phyloP scores from a whole-genome alignment of 1,284 basidiomycete genomes.

The Ustilago curta region DNA sequence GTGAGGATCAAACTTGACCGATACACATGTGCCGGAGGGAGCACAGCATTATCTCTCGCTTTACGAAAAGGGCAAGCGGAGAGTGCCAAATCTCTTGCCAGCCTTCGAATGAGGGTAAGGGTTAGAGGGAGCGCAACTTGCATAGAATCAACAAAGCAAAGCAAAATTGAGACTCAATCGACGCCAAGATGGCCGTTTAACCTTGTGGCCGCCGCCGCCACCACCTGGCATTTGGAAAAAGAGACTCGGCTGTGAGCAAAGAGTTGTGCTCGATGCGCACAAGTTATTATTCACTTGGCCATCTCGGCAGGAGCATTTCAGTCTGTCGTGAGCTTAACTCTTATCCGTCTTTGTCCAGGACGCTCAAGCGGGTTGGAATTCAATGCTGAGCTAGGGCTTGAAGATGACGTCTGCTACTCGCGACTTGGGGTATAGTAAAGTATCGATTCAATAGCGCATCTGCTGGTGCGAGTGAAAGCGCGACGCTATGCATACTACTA shows the following conservation, averaged over 20 bases:
- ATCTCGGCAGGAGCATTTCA: constrained; percentile 18
- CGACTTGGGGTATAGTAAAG: too few species aligned
- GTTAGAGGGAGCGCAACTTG: not conserved
- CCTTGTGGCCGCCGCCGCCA: not conserved
- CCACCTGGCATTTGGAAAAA: not conserved
- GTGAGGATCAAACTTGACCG: constrained; percentile 7
- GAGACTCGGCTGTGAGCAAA: constrained; percentile 6
- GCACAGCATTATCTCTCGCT: constrained; percentile 7
- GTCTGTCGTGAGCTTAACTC: too few species aligned
- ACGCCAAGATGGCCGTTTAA: constrained; percentile 9
- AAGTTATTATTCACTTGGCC: not conserved
- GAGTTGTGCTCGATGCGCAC: too few species aligned
- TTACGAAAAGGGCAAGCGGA: not conserved
- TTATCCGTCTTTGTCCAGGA: too few species aligned
- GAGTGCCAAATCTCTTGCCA: too few species aligned
- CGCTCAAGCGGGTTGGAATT: too few species aligned
- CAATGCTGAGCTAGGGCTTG: too few species aligned
- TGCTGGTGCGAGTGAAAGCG: not conserved
- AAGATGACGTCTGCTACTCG: too few species aligned
- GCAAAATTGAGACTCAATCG: constrained; percentile 2
- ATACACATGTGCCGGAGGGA: not conserved
- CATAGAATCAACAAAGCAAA: constrained; percentile 1
- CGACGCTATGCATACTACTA: not conserved
- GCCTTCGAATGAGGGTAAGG: not conserved
- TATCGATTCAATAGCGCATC: constrained; percentile 1